Evolutionary conservation across 768 basidiomycete genomes (phyloP).

Genomic region (Hericium erinaceus): DNA sequence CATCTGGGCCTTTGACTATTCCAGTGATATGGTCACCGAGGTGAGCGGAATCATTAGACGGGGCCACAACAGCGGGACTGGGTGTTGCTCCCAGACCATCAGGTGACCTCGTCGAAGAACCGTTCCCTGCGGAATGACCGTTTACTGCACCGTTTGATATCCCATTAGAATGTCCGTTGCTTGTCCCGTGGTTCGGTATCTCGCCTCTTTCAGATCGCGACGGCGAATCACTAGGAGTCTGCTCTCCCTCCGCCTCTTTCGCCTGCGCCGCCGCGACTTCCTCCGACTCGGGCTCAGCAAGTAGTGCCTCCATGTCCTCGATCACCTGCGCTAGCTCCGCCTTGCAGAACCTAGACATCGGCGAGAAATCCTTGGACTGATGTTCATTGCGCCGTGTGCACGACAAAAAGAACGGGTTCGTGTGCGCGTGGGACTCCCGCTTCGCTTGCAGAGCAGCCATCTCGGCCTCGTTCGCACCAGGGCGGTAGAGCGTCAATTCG

Average conservation of each 20-base stretch:
- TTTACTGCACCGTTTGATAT: background rate
- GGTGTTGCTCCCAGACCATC: background rate
- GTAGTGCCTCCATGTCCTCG: slow-evolving; percentile 53
- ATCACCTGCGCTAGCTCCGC: slow-evolving; percentile 59
- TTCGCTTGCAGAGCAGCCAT: slow-evolving; percentile 38
- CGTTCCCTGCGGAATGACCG: background rate
- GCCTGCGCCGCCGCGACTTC: background rate
- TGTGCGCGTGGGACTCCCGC: slow-evolving; percentile 52
- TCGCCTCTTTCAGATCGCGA: background rate
- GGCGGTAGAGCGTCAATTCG: slow-evolving; percentile 48
- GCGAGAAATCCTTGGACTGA: slow-evolving; percentile 55
- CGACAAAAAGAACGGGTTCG: slow-evolving; percentile 65
- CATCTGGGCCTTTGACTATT: background rate
- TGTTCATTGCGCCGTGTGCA: slow-evolving; percentile 71
- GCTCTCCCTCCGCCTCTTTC: background rate
- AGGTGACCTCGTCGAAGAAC: background rate
- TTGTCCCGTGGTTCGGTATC: background rate
- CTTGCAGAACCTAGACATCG: slow-evolving; percentile 68
- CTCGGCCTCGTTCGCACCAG: slow-evolving; percentile 38
- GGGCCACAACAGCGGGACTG: background rate
- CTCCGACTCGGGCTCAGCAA: slow-evolving; percentile 20
- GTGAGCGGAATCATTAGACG: background rate
- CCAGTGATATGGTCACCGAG: background rate
- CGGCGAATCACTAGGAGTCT: background rate
- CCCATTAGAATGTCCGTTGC: background rate